Evolutionary conservation across 1,139 yeast genomes (phyloP).

Genomic region (Lodderomyces orthopsilosis): DNA sequence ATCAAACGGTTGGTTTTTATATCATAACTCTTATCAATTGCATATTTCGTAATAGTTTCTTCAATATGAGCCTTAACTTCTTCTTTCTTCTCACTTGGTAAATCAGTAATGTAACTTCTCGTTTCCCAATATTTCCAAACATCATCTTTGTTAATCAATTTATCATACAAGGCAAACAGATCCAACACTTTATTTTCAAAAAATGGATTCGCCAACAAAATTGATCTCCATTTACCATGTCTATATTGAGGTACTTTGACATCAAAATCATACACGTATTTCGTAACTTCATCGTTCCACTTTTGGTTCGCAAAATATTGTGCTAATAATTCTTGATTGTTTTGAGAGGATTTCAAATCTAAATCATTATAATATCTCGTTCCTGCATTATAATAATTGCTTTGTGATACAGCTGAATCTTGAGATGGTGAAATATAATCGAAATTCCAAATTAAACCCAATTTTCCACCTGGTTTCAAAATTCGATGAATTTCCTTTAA

Average conservation of each 20-base stretch:
- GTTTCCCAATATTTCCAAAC: constrained; percentile 57
- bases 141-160: constrained; percentile 26
- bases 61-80: constrained; percentile 31
- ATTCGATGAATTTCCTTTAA: constrained; percentile 52
- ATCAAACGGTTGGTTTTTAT: constrained; percentile 17
- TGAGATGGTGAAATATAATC: constrained; percentile 36
- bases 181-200: constrained; percentile 30
- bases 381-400: constrained; percentile 12
- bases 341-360: neutral
- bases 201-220: constrained; percentile 27
- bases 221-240: constrained; percentile 46
- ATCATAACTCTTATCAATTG: constrained; percentile 18
- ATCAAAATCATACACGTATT: constrained; percentile 29
- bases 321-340: constrained; percentile 12
- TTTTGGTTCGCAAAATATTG: constrained; percentile 13
- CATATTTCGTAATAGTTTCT: constrained; percentile 16
- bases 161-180: constrained; percentile 30
- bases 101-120: constrained; percentile 54
- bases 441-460: constrained; percentile 64
- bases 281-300: constrained; percentile 29
- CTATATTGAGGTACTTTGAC: constrained; percentile 59
- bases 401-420: constrained; percentile 6
- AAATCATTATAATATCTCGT: constrained; percentile 9
- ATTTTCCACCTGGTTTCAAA: constrained; percentile 44
- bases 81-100: constrained; percentile 35